phyloP scores from a whole-genome alignment of 148 eudicot genomes.

The Polygonum aviculare region DNA sequence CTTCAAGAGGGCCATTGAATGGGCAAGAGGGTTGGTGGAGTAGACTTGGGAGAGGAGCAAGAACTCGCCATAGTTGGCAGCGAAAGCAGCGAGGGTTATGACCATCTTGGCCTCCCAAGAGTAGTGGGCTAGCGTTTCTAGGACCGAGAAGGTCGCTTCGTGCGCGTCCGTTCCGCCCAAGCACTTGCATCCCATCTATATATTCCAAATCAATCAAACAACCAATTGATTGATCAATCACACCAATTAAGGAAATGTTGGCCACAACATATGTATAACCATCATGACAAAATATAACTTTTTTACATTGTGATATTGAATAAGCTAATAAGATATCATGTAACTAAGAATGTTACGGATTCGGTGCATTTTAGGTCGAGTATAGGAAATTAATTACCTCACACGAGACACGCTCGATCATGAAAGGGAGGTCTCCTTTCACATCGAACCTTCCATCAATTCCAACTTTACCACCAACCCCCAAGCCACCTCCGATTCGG shows the following conservation, averaged over 20 bases:
- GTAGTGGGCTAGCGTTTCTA: constrained; percentile 18
- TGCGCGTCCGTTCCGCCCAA: constrained; percentile 30
- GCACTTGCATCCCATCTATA: constrained; percentile 29
- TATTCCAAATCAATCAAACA: too few species aligned
- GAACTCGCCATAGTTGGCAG: constrained; percentile 41
- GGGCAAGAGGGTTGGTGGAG: constrained; percentile 30
- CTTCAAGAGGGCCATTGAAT: constrained; percentile 42
- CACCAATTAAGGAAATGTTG: too few species aligned
- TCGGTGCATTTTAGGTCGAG: too few species aligned
- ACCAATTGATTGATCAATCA: too few species aligned
- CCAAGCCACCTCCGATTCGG: too few species aligned
- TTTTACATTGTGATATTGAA: too few species aligned
- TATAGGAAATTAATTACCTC: background rate
- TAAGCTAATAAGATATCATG: too few species aligned
- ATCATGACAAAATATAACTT: too few species aligned
- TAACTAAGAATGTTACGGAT: too few species aligned
- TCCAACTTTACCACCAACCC: too few species aligned
- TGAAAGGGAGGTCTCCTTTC: background rate
- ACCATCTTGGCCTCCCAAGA: constrained; percentile 52
- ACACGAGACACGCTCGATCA: background rate
- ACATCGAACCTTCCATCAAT: too few species aligned
- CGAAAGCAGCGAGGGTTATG: constrained; percentile 36
- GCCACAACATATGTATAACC: too few species aligned
- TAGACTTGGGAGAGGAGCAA: constrained; percentile 42
- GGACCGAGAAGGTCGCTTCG: constrained; percentile 26